Evolutionary conservation across 1,284 basidiomycete species (phyloP).

Genomic region (Trichosporon sp.): DNA sequence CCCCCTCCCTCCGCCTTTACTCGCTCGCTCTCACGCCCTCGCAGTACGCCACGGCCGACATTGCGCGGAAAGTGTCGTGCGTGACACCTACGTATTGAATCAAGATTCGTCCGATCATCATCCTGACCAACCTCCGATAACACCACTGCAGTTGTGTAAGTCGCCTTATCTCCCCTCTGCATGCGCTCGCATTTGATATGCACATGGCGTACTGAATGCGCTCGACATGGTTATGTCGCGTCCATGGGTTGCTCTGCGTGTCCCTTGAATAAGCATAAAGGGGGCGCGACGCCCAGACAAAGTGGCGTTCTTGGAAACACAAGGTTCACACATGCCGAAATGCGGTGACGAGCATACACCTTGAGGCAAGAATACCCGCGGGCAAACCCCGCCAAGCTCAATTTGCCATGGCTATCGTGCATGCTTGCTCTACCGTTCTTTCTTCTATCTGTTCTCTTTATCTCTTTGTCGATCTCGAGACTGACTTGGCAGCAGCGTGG

Average conservation of each 20-base stretch:
- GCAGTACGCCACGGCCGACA: neutral
- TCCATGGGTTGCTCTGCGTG: neutral
- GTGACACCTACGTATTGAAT: neutral
- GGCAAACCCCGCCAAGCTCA: neutral
- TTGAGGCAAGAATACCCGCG: neutral
- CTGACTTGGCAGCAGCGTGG: neutral
- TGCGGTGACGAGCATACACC: neutral
- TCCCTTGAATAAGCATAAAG: neutral
- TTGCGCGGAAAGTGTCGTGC: neutral
- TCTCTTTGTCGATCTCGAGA: neutral
- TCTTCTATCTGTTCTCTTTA: neutral
- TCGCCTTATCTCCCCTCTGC: neutral
- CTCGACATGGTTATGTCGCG: neutral
- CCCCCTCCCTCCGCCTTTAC: neutral
- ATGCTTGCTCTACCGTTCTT: neutral
- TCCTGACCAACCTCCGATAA: neutral
- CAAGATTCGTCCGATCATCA: neutral
- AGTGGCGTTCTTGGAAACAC: conserved; percentile 2
- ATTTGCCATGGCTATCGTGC: too few relatives aligned
- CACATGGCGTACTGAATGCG: neutral
- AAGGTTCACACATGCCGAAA: neutral
- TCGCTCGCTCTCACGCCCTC: neutral
- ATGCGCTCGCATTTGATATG: too few relatives aligned
- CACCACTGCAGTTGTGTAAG: neutral
- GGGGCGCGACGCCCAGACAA: neutral